Conservation (phyloP, 108 stramenopile genomes). For the Nannochloropsis salina region DNA sequence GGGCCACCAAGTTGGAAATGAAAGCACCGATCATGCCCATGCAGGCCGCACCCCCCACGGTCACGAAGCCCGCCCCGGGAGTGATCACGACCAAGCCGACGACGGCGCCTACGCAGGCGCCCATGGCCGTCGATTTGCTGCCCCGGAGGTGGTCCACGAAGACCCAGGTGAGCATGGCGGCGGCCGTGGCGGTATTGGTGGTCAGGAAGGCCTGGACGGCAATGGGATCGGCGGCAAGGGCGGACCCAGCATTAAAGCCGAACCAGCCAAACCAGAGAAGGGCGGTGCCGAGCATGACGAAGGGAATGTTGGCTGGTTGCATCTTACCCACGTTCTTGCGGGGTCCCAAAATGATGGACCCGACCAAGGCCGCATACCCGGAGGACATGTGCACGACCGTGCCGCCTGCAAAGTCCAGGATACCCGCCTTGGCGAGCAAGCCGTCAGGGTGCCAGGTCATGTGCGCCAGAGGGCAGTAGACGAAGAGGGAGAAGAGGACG, state of each 20-base stretch:
- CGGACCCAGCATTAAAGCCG: slow-evolving; percentile 70
- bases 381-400: slow-evolving; percentile 72
- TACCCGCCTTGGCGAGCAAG: slow-evolving; percentile 59
- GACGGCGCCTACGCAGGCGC: slow-evolving; percentile 40
- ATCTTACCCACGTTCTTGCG: background rate
- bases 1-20: background rate
- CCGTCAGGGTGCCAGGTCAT: slow-evolving; percentile 29
- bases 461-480: slow-evolving; percentile 41
- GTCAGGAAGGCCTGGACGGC: slow-evolving; percentile 33
- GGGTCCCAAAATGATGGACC: slow-evolving; percentile 10
- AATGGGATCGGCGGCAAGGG: slow-evolving; percentile 30
- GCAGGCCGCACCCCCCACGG: slow-evolving; percentile 33
- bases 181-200: slow-evolving; percentile 25
- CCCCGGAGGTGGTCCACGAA: slow-evolving; percentile 12
- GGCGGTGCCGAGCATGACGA: slow-evolving; percentile 25
- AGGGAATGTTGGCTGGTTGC: slow-evolving; percentile 28
- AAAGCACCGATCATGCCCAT: slow-evolving; percentile 37
- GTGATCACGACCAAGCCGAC: slow-evolving; percentile 58
- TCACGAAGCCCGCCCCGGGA: slow-evolving; percentile 44
- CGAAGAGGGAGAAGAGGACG: slow-evolving; percentile 21
- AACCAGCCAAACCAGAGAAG: slow-evolving; percentile 54
- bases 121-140: background rate
- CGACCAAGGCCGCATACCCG: slow-evolving; percentile 68
- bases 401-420: slow-evolving; percentile 70
- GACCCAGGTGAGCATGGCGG: slow-evolving; percentile 22